phyloP scores from a whole-genome alignment of 1,284 basidiomycete species.

The Takashimella tepidaria region DNA sequence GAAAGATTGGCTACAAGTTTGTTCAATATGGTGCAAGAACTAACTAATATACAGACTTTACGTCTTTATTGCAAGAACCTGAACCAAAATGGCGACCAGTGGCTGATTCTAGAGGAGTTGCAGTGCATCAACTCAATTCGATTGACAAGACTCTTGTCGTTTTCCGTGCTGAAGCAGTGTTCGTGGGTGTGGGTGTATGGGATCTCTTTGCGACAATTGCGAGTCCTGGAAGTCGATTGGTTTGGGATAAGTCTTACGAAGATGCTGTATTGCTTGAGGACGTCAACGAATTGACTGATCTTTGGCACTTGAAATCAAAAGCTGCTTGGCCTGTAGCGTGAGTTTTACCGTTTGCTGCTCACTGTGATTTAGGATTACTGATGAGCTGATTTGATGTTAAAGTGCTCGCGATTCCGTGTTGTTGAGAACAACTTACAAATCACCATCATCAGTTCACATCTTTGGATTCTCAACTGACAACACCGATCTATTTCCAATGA shows the following conservation, averaged over 20 bases:
- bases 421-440: slow-evolving; percentile 95
- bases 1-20: slow-evolving; percentile 6
- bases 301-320: slow-evolving; percentile 86
- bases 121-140: slow-evolving; percentile 91
- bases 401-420: slow-evolving; percentile 86
- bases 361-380: too few species aligned
- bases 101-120: slow-evolving; percentile 80
- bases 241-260: slow-evolving; percentile 89
- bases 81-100: slow-evolving; percentile 92
- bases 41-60: slow-evolving; percentile 71
- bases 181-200: slow-evolving; percentile 94
- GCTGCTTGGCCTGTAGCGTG: slow-evolving; percentile 87
- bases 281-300: slow-evolving; percentile 81
- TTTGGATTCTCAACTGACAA: slow-evolving; percentile 95
- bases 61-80: slow-evolving; percentile 92
- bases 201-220: slow-evolving; percentile 87
- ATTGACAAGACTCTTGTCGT: slow-evolving; percentile 97
- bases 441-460: slow-evolving; percentile 87
- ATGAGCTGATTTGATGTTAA: slow-evolving; percentile 16
- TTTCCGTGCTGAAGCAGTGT: slow-evolving; percentile 93
- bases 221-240: slow-evolving; percentile 70
- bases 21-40: too few species aligned
- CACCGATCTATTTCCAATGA: slow-evolving; percentile 72
- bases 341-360: too few species aligned
- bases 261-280: slow-evolving; percentile 81